phyloP scores from a whole-genome alignment of 1,139 yeast species.

The Lodderomyces jiufengensis region DNA sequence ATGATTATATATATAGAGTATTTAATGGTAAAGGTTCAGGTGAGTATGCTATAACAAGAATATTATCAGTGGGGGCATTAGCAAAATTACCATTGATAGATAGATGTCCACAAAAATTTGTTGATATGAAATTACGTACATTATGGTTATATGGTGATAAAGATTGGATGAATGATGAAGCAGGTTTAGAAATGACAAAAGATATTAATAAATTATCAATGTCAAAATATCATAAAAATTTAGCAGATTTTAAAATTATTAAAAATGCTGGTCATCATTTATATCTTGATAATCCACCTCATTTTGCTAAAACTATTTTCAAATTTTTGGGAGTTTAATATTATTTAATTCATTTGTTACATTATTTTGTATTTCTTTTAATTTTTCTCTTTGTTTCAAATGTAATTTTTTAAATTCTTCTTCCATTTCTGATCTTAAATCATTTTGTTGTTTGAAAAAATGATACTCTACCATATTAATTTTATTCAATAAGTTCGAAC shows the following conservation, averaged over 20 bases:
- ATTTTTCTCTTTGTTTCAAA: slow-evolving; percentile 8
- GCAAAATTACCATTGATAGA: slow-evolving; percentile 44
- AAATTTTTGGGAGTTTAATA: slow-evolving; percentile 25
- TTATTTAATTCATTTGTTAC: slow-evolving; percentile 12
- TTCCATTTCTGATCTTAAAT: slow-evolving; percentile 16
- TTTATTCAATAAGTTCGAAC: slow-evolving; percentile 13
- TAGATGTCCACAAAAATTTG: slow-evolving; percentile 38
- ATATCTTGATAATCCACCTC: slow-evolving; percentile 64
- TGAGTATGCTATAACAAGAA: slow-evolving; percentile 43
- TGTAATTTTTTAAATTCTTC: slow-evolving; percentile 13
- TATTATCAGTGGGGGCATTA: slow-evolving; percentile 38
- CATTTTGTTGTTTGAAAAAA: slow-evolving; percentile 12
- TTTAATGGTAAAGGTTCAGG: slow-evolving; percentile 45
- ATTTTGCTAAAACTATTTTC: slow-evolving; percentile 33
- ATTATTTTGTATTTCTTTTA: slow-evolving; percentile 10
- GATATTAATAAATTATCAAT: slow-evolving; percentile 36
- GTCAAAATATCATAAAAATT: slow-evolving; percentile 13
- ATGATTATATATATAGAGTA: slow-evolving; percentile 40
- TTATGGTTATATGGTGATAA: slow-evolving; percentile 46
- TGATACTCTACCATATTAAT: slow-evolving; percentile 16
- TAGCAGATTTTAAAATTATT: slow-evolving; percentile 42
- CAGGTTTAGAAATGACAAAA: slow-evolving; percentile 38
- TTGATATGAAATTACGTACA: slow-evolving; percentile 38
- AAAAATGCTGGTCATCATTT: slow-evolving; percentile 73
- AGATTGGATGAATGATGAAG: slow-evolving; percentile 48